Evolutionary conservation across 805 yeast genomes (phyloP).

Genomic region (Naumovozyma castellii): DNA sequence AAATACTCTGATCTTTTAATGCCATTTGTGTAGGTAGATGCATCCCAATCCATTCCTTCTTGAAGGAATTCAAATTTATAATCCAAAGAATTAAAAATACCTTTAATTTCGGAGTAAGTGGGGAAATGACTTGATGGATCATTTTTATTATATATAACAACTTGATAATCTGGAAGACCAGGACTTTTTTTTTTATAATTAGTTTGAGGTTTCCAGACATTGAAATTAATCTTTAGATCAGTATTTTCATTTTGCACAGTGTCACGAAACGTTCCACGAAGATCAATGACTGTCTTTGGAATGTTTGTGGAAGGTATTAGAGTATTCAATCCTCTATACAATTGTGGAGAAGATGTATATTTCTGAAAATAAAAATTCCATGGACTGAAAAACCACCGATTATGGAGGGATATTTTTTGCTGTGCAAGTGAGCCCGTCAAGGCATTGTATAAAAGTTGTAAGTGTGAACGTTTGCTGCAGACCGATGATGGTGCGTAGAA

Average conservation of each 20-base stretch:
- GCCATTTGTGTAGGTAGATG: slow-evolving; percentile 12
- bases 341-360: slow-evolving; percentile 22
- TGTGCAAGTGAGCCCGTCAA: slow-evolving; percentile 1
- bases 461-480: not conserved
- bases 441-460: not conserved
- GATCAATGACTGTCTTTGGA: slow-evolving; percentile 9
- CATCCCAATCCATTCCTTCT: slow-evolving; percentile 14
- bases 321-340: slow-evolving; percentile 25
- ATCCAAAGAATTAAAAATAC: slow-evolving; percentile 27
- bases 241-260: not conserved
- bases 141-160: slow-evolving; percentile 47
- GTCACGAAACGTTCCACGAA: slow-evolving; percentile 1
- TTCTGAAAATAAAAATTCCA: slow-evolving; percentile 14
- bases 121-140: slow-evolving; percentile 37
- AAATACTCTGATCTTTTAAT: slow-evolving; percentile 8
- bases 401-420: slow-evolving; percentile 6
- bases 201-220: slow-evolving; percentile 80
- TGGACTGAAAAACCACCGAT: slow-evolving; percentile 13
- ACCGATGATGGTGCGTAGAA: slow-evolving; percentile 8
- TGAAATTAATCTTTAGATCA: slow-evolving; percentile 36
- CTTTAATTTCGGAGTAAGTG: slow-evolving; percentile 33
- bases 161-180: slow-evolving; percentile 64
- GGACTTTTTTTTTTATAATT: slow-evolving; percentile 63
- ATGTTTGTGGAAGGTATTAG: slow-evolving; percentile 18
- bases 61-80: slow-evolving; percentile 27